Conservation (phyloP, 2,329 filamentous ascomycete species). For the Colletotrichum nymphaeae region DNA sequence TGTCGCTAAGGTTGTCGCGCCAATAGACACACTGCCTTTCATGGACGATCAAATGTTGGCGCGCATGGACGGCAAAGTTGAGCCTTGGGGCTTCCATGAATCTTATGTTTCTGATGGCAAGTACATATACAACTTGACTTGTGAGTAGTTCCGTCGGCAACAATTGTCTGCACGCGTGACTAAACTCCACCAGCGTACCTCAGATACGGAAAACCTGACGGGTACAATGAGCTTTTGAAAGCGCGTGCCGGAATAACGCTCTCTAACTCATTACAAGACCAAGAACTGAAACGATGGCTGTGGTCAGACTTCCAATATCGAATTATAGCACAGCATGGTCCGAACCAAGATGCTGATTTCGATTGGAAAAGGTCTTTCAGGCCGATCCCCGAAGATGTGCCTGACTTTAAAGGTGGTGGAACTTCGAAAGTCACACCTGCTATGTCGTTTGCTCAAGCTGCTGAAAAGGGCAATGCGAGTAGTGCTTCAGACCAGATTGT, state of each 20-base stretch:
- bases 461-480: background rate
- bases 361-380: background rate
- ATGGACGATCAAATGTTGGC: background rate
- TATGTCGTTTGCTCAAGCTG: background rate
- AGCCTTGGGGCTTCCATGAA: background rate
- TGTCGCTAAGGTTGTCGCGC: background rate
- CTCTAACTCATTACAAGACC: background rate
- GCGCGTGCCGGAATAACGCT: background rate
- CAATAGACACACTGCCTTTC: background rate
- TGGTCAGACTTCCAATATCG: background rate
- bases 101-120: background rate
- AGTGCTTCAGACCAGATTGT: background rate
- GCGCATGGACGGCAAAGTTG: background rate
- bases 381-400: background rate
- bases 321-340: background rate
- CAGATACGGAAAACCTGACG: background rate
- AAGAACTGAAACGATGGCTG: background rate
- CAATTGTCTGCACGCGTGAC: background rate
- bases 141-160: background rate
- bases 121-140: slow-evolving; percentile 9
- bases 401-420: background rate
- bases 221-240: background rate
- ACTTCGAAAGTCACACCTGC: background rate
- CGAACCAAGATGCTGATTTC: background rate
- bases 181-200: background rate